Base-by-base conservation (phyloP, 1,139 yeast species). In the Groenewaldozyma sp. region DNA sequence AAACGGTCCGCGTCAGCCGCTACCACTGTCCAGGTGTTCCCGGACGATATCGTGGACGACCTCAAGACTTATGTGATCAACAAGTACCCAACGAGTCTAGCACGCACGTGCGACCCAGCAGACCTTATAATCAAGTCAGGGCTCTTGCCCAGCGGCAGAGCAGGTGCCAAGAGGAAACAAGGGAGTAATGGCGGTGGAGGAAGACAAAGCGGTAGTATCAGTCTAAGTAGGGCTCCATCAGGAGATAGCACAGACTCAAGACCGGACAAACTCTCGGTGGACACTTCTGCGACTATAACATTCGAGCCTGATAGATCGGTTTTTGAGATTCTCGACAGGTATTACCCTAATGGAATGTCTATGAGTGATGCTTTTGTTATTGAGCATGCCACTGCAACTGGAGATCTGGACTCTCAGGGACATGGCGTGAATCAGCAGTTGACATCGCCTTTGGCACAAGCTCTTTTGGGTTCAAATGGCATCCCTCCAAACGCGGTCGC, bases 11-110 rank as follows among this genome's bases (percentile, higher is more conserved):
- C 68, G 27, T 75, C 79, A 3, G 70, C 73, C 1, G 82, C 94
- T 3, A 83, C 94, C 0, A 76, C 93, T 1, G 62, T 83, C 3
- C 55, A 65, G 40, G 77, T 80, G 1, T 63, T 64, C 21, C 71
- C 71, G 19, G 45, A 45, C 21, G 84, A 79, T 49, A 65, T 83
- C 1, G 71, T 83, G 3, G 94, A 84, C 55, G 94, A 84, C 55
- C 64, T 84, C 51, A 84, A 83, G 53, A 63, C 69, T 19, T 67
- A 73, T 41, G 69, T 82, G 0, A 57, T 76, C 37, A 64, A 62
- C 41, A 80, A 79, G 52, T 84, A 74, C 51, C 93, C 94, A 10
- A 78, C 78, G 31, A 67, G 86, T 0, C 62, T 83, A 39, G 91
- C 78, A 0, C 61, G 71, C 35, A 55, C 60, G 14, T 72, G 67